A percentile compares a stretch with the other conserved stretches of the same genome.
phyloP scores from a whole-genome alignment of 164 flowering plant species.

The Brasenia schreberi region DNA sequence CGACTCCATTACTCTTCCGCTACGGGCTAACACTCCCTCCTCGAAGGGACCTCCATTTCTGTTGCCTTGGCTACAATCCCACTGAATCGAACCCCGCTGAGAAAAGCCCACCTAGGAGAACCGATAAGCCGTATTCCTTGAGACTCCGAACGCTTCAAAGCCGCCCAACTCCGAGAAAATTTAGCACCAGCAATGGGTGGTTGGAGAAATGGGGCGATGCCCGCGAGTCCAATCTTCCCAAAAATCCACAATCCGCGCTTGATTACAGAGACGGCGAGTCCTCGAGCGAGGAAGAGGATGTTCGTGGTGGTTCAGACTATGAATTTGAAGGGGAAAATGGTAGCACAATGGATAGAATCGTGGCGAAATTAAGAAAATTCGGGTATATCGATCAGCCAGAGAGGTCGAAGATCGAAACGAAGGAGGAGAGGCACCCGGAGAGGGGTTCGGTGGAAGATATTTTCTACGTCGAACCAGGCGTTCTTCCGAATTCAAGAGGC shows the following conservation, averaged over 20 bases:
- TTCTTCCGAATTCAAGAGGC: conserved; percentile 61
- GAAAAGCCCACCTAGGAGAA: not conserved
- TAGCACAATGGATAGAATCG: conserved; percentile 82
- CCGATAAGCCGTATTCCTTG: not conserved
- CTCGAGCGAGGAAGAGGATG: conserved; percentile 20
- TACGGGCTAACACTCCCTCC: not conserved
- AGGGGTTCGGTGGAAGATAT: conserved; percentile 83
- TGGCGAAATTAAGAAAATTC: conserved; percentile 67
- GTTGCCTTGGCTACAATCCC: not conserved
- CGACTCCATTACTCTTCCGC: not conserved
- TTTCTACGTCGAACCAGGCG: conserved; percentile 76
- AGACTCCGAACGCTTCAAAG: not conserved
- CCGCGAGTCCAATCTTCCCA: conserved; percentile 23
- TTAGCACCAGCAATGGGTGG: conserved; percentile 19
- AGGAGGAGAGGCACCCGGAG: conserved; percentile 25
- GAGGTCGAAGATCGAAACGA: conserved; percentile 11
- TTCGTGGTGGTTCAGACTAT: conserved; percentile 2
- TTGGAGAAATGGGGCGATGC: conserved; percentile 50
- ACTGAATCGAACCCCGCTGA: not conserved
- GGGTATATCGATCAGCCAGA: conserved; percentile 36
- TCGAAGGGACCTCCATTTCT: not conserved
- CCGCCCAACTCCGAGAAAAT: not conserved
- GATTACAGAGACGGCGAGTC: conserved; percentile 23
- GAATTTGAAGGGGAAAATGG: conserved; percentile 17
- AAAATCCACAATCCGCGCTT: conserved; percentile 26